These are phyloP conservation scores for Porcisia deanei DNA, from an alignment of 208 protist species.

Conservation along the genomic window DNA sequence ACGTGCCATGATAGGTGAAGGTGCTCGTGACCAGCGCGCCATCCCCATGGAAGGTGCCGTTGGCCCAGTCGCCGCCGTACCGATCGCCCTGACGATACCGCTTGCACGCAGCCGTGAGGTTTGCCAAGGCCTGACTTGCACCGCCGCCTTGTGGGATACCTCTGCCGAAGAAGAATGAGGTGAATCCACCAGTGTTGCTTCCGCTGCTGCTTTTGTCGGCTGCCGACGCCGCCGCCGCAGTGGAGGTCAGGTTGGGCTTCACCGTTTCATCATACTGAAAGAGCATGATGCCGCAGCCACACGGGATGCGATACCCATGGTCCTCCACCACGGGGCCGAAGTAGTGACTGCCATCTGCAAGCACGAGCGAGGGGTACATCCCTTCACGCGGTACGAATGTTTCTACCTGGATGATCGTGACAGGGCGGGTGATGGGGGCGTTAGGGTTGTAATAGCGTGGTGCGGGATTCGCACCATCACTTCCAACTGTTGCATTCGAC, in stretches of 20 bases:
- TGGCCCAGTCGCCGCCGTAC: conserved; percentile 72
- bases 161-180: conserved; percentile 25
- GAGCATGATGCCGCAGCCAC: conserved; percentile 72
- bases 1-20: conserved; percentile 84
- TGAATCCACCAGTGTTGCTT: background rate
- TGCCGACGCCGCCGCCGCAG: background rate
- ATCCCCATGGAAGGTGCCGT: conserved; percentile 72
- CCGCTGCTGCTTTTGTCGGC: background rate
- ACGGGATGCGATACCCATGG: conserved; percentile 43
- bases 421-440: conserved; percentile 38
- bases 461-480: background rate
- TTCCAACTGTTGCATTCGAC: background rate
- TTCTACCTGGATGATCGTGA: conserved; percentile 67
- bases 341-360: conserved; percentile 71
- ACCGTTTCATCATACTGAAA: conserved; percentile 44
- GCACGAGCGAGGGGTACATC: conserved; percentile 35
- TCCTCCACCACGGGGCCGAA: conserved; percentile 70
- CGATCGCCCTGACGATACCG: conserved; percentile 64
- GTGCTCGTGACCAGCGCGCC: conserved; percentile 63
- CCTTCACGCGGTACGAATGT: conserved; percentile 48
- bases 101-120: conserved; percentile 22
- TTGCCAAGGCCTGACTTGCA: conserved; percentile 4
- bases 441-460: conserved; percentile 38
- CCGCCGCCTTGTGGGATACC: conserved; percentile 8
- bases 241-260: conserved; percentile 5